Base-by-base conservation (phyloP, 805 yeast species). In the Tetrapisispora pingtungensis region DNA sequence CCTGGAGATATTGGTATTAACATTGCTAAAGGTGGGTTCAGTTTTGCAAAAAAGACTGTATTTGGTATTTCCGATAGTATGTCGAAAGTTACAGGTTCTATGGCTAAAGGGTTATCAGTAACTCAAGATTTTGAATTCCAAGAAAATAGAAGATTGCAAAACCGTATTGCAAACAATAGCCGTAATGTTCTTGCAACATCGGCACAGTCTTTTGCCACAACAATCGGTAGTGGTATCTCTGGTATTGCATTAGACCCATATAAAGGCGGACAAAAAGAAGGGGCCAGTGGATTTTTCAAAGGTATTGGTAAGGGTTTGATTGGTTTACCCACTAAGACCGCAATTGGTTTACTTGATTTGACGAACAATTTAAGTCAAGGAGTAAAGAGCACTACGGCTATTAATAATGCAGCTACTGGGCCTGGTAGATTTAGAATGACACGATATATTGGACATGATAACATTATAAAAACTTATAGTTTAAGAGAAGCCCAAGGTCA, bases 1-100 rank as follows among this genome's bases (percentile, higher is more conserved):
- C 98, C 98, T 1, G 95, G 86, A 57, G 99, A 94, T 54, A 68
- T 93, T 33, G 97, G 98, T 34, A 84, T 93, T 46, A 94, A 96
- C 3, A 64, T 93, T 36, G 98, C 99, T 1, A 90, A 88, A 59
- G 99, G 99, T 46, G 95, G 97, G 0, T 66, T 87, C 49, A 85
- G 96, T 62, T 93, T 93, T 67, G 72, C 94, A 59, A 89, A 90
- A 60, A 93, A 93, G 66, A 84, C 97, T 0, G 90, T 93, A 0
- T 94, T 84, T 69, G 97, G 98, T 3, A 73, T 93, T 41, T 84
- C 96, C 20, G 97, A 94, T 66, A 86, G 96, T 52, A 72, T 93
- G 64, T 83, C 97, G 3, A 86, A 88, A 63, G 77, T 94, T 28
- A 86, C 97, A 0, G 96, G 96, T 0, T 85, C 96, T 0, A 69